Base-by-base conservation (phyloP, 2,329 filamentous ascomycete species). In the Knufia petricola region DNA sequence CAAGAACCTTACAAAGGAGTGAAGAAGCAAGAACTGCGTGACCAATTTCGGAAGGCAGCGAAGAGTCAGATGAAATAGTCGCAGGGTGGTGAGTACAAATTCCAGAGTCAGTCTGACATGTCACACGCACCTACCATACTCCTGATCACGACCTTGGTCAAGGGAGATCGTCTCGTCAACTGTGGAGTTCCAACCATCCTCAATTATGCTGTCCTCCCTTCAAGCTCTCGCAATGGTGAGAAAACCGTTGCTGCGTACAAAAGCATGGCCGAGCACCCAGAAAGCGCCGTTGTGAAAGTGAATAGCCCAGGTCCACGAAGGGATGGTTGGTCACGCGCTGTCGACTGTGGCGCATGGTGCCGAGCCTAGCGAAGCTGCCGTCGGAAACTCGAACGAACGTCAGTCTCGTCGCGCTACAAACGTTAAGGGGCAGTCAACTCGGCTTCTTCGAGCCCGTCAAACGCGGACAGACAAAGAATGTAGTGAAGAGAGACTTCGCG, bases 141-240 rank as follows among this genome's bases (percentile, higher is more conserved):
- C 2, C 41, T 44, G 41, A 19, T 21, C 41, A 31, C 17, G 15
- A 15, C 17, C 24, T 12, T 32, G 28, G 32, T 20, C 41, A 44
- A 8, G 41, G 26, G 9, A 4, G 41, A 32, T 44, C 41, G 32
- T 8, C 28, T 46, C 30, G 19, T 17, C 10, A n/a, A 21, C 31
- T 3, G 44, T 47, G 44, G 44, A 47, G 44, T 8, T 15, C 32
- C 44, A 38, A 38, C 44, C 44, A 47, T 47, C 44, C 44, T 47
- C 44, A 47, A 47, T 39, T n/a, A 47, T 47, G 32, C 23, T 30
- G 13, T 10, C 30, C 28, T 20, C 44, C 32, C 7, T 17, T 12
- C 6, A 6, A 4, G 30, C 23, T 21, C n/a, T 46, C 30, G 17
- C 3, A n/a, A 46, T 12, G 8, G 10, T 12, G 19, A 12, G n/a